Conservation (phyloP, 2,329 filamentous ascomycete species). For the Colletotrichum costaricense region DNA sequence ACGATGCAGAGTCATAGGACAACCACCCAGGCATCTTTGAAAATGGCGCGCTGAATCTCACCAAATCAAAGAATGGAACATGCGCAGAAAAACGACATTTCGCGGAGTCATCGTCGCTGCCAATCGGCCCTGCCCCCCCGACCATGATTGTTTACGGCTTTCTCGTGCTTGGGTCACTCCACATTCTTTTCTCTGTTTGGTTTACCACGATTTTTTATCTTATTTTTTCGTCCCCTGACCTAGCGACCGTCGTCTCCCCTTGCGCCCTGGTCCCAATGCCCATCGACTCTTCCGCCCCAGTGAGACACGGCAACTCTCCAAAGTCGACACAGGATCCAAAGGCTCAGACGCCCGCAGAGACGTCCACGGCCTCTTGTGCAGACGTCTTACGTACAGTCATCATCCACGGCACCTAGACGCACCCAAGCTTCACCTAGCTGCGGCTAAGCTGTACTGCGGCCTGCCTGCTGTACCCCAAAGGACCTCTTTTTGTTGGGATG, state of each 20-base stretch:
- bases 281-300: not conserved
- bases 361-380: not conserved
- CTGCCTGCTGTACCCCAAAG: not conserved
- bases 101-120: conserved; percentile 11
- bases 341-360: not conserved
- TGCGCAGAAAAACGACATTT: not conserved
- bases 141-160: not conserved
- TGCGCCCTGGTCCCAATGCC: not conserved
- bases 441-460: not conserved
- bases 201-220: not conserved
- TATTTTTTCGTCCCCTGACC: not conserved
- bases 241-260: not conserved
- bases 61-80: conserved; percentile 8
- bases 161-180: conserved; percentile 15
- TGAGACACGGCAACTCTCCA: not conserved
- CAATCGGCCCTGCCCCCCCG: conserved; percentile 26
- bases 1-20: not conserved
- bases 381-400: not conserved
- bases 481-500: conserved; percentile 27
- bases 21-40: no score
- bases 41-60: not conserved
- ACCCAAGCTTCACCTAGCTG: not conserved
- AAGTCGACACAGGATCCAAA: not conserved
- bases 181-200: conserved; percentile 16
- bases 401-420: not conserved